Conservation (phyloP, 345 rosid species). For the Turnera subulata region DNA sequence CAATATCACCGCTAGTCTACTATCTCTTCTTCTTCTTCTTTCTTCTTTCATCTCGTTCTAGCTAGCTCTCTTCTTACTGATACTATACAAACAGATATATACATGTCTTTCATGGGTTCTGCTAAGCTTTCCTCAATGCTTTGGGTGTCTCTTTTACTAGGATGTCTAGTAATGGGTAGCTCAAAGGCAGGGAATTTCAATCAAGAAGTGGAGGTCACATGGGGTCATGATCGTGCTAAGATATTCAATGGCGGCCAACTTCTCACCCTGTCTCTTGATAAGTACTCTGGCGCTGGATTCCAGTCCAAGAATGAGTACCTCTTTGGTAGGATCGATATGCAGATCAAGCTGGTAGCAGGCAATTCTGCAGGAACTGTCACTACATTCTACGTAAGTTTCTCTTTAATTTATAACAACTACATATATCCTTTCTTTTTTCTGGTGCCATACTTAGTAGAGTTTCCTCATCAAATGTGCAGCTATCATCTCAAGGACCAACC, state of each 20-base stretch:
- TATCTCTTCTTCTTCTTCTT: too few relatives aligned
- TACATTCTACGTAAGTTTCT: background rate
- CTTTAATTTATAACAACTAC: too few relatives aligned
- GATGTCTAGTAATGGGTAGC: constrained; percentile 2
- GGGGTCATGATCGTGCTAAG: constrained; percentile 11
- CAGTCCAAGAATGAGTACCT: constrained; percentile 13
- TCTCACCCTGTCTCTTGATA: constrained; percentile 8
- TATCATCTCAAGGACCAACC: constrained; percentile 11
- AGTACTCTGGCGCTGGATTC: constrained; percentile 9
- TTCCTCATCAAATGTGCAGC: background rate
- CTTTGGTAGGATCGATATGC: constrained; percentile 13
- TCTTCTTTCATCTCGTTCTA: too few relatives aligned
- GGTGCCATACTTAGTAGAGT: too few relatives aligned
- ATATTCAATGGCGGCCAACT: constrained; percentile 12
- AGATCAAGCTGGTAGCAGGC: constrained; percentile 11
- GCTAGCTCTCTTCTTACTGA: too few relatives aligned
- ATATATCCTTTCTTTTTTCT: background rate
- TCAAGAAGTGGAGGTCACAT: constrained; percentile 9
- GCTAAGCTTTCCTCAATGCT: background rate
- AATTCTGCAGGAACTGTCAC: constrained; percentile 17
- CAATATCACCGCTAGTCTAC: too few relatives aligned
- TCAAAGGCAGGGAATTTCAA: constrained; percentile 5
- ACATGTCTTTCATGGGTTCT: background rate
- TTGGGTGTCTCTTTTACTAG: background rate
- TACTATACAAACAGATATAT: background rate